A percentile compares a stretch with the other conserved stretches of the same genome.
Conservation (phyloP, 352 stramenopile genomes). For the Phytophthora niederhauseri region DNA sequence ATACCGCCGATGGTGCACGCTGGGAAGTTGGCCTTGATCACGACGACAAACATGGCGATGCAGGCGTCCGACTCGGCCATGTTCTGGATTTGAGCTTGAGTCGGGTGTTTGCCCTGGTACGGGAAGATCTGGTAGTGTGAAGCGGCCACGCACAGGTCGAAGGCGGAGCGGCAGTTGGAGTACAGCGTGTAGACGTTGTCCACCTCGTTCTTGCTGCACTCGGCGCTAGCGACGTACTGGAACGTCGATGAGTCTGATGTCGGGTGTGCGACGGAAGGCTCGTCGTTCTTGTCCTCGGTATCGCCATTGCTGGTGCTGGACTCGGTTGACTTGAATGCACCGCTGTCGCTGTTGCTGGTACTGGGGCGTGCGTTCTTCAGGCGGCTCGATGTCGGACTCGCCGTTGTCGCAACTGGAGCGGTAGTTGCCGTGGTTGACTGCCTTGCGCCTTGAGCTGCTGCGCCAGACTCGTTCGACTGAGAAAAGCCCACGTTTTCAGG, state of each 20-base stretch:
- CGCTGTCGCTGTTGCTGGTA: constrained; percentile 8
- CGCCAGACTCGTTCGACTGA: constrained; percentile 10
- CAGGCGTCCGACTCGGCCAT: constrained; percentile 59
- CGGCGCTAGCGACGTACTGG: constrained; percentile 41
- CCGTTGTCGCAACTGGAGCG: background rate
- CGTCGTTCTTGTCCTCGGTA: background rate
- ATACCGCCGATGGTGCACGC: constrained; percentile 59
- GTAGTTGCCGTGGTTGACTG: constrained; percentile 3
- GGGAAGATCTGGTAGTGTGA: constrained; percentile 72
- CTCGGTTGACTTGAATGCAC: background rate
- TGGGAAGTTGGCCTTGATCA: constrained; percentile 52
- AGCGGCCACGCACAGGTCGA: constrained; percentile 58
- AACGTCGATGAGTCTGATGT: constrained; percentile 55
- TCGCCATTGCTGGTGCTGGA: background rate
- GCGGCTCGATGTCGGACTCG: background rate
- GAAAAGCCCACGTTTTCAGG: background rate
- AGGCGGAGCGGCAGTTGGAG: constrained; percentile 57
- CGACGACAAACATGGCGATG: constrained; percentile 60
- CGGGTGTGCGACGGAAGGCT: constrained; percentile 38
- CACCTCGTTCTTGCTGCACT: constrained; percentile 47
- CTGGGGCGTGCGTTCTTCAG: background rate
- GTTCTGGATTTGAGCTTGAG: constrained; percentile 47
- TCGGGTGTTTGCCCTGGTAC: constrained; percentile 54
- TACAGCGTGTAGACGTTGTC: constrained; percentile 61
- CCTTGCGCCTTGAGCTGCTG: constrained; percentile 2